A percentile compares a stretch with the other conserved stretches of the same genome.
Evolutionary conservation across 257 asterid species (phyloP).

Genomic region (Avicennia marina): DNA sequence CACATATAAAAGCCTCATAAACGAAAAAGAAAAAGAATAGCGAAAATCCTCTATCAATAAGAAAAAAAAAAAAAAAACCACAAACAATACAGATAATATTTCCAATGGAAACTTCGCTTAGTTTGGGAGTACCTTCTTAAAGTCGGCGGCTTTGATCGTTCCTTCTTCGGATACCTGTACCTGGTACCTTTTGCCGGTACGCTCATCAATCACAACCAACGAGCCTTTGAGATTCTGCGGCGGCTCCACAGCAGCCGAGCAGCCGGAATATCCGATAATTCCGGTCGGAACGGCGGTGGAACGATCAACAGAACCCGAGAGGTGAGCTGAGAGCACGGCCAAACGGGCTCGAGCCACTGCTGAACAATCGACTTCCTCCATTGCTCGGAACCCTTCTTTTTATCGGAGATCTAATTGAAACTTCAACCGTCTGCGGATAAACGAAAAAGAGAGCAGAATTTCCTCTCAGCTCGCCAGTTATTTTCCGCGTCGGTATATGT

Average conservation of each 20-base stretch:
- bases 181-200: slow-evolving; percentile 72
- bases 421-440: too few species aligned
- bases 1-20: too few species aligned
- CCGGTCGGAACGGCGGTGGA: slow-evolving; percentile 23
- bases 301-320: slow-evolving; percentile 39
- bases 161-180: slow-evolving; percentile 87
- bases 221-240: slow-evolving; percentile 67
- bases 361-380: slow-evolving; percentile 50
- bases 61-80: too few species aligned
- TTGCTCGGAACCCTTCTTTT: slow-evolving; percentile 8
- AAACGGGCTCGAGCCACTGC: slow-evolving; percentile 75
- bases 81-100: too few species aligned
- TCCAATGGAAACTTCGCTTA: too few species aligned
- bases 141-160: slow-evolving; percentile 81
- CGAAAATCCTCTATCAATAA: too few species aligned
- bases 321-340: slow-evolving; percentile 87
- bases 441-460: too few species aligned
- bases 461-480: too few species aligned
- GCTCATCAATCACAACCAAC: slow-evolving; percentile 65
- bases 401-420: too few species aligned
- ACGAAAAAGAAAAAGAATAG: too few species aligned
- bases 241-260: slow-evolving; percentile 53
- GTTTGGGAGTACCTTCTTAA: slow-evolving; percentile 53
- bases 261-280: slow-evolving; percentile 38
- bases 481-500: too few species aligned